Percentiles rank a stretch among this genome's conserved stretches.
phyloP scores from a whole-genome alignment of 2,329 filamentous ascomycete genomes.

The Fulvia fulva region DNA sequence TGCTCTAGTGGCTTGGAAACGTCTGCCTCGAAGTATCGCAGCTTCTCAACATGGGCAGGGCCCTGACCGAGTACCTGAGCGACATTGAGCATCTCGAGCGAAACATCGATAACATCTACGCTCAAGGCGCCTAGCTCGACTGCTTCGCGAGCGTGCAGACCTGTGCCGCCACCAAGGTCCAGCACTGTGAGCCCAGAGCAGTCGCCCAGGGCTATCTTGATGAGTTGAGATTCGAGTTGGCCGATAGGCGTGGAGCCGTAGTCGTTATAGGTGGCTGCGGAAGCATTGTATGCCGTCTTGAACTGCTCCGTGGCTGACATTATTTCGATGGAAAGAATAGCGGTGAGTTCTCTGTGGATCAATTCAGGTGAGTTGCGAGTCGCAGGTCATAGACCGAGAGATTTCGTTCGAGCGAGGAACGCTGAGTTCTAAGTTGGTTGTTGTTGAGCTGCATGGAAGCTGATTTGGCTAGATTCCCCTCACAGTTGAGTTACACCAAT shows the following conservation, averaged over 20 bases:
- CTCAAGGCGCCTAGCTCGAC: neutral
- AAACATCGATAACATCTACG: conserved; percentile 8
- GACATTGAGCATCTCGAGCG: conserved; percentile 2
- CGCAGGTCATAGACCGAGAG: too few relatives aligned
- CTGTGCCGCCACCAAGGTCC: conserved; percentile 8
- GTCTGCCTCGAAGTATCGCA: conserved; percentile 3
- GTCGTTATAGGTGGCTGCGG: conserved; percentile 1
- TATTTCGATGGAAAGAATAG: too few relatives aligned
- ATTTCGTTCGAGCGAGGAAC: too few relatives aligned
- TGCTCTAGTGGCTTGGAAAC: conserved; percentile 9
- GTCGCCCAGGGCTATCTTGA: conserved; percentile 1
- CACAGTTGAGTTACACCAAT: too few relatives aligned
- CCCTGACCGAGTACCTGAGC: neutral
- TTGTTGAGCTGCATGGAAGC: too few relatives aligned
- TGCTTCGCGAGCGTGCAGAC: conserved; percentile 4
- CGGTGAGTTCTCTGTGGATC: too few relatives aligned
- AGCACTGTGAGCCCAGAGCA: conserved; percentile 2
- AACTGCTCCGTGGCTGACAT: neutral
- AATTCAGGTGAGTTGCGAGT: too few relatives aligned
- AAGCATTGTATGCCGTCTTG: neutral
- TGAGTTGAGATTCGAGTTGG: neutral
- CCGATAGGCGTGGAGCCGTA: conserved; percentile 1
- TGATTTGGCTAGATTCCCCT: too few relatives aligned
- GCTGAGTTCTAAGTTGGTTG: too few relatives aligned
- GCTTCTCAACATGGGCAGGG: neutral